These are phyloP conservation scores for Helminthosporium solani DNA, from an alignment of 2,329 filamentous ascomycete species.

Conservation along the genomic window DNA sequence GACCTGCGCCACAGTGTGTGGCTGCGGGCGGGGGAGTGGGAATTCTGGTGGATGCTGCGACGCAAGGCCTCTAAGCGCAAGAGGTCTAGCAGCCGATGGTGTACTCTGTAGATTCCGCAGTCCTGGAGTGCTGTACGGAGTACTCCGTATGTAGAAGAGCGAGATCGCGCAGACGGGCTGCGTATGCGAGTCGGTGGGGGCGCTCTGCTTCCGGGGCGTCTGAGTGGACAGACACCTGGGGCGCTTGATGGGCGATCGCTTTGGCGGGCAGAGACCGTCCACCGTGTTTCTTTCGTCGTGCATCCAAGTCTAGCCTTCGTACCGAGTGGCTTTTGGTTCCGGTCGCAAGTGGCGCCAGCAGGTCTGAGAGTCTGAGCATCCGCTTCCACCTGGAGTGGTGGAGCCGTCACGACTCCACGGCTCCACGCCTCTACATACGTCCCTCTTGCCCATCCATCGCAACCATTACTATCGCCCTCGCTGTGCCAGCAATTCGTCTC, in stretches of 20 bases:
- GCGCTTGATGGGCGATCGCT: too few relatives aligned
- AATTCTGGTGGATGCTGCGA: not conserved
- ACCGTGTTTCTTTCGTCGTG: conserved; percentile 3
- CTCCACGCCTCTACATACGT: too few relatives aligned
- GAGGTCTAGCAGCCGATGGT: too few relatives aligned
- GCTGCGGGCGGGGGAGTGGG: not conserved
- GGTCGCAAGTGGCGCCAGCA: conserved; percentile 7
- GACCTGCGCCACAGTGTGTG: not conserved
- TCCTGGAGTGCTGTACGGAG: not conserved
- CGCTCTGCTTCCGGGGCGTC: not conserved
- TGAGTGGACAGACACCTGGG: not conserved
- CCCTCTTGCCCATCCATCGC: conserved; percentile 5
- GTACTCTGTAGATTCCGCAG: too few relatives aligned
- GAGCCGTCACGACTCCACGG: conserved; percentile 4
- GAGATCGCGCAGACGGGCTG: not conserved
- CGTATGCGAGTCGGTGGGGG: not conserved
- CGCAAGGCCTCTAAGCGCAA: not conserved
- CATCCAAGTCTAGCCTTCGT: conserved; percentile 7
- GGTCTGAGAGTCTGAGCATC: conserved; percentile 7
- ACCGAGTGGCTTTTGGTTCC: conserved; percentile 7
- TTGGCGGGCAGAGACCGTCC: not conserved
- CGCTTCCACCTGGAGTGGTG: conserved; percentile 2
- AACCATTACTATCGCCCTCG: conserved; percentile 1
- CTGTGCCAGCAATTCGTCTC: not conserved
- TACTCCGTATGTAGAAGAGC: too few relatives aligned